These are phyloP conservation scores for Senna siamea DNA, from an alignment of 306 rosid species.

Conservation along the genomic window DNA sequence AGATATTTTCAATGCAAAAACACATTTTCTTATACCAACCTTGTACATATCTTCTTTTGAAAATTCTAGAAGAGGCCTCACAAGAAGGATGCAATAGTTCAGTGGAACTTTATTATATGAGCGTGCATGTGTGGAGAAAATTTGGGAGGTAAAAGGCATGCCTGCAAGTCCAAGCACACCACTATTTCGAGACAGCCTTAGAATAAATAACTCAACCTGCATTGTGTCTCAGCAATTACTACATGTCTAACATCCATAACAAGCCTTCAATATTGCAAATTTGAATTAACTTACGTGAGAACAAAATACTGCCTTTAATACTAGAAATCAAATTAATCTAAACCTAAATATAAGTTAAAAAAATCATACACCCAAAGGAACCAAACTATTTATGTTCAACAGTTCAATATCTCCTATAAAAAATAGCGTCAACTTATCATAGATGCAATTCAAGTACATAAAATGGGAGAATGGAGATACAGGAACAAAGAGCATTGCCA, in stretches of 20 bases:
- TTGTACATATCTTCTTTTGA: constrained; percentile 88
- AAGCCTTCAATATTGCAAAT: constrained; percentile 36
- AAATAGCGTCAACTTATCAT: not conserved
- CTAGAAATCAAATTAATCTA: constrained; percentile 22
- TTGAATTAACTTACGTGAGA: constrained; percentile 26
- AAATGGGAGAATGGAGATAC: not conserved
- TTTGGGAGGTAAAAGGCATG: constrained; percentile 83
- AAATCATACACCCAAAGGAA: not conserved
- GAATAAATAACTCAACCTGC: constrained; percentile 97
- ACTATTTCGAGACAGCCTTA: constrained; percentile 89
- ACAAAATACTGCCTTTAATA: constrained; percentile 29
- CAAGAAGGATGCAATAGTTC: constrained; percentile 68
- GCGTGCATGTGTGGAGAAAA: constrained; percentile 60
- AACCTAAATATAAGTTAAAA: not conserved
- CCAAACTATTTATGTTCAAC: constrained; percentile 15
- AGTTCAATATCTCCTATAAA: constrained; percentile 23
- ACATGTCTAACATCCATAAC: constrained; percentile 51
- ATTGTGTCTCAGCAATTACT: constrained; percentile 64
- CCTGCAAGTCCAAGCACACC: constrained; percentile 99
- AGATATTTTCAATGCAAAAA: constrained; percentile 16
- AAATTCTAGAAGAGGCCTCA: constrained; percentile 84
- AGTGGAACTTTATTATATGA: constrained; percentile 41
- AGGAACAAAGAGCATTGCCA: constrained; percentile 15
- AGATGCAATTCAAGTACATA: constrained; percentile 22
- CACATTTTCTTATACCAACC: constrained; percentile 49